Evolutionary conservation across 139 green algal genomes (phyloP).

Genomic region (Limnomonas spitsbergensis): DNA sequence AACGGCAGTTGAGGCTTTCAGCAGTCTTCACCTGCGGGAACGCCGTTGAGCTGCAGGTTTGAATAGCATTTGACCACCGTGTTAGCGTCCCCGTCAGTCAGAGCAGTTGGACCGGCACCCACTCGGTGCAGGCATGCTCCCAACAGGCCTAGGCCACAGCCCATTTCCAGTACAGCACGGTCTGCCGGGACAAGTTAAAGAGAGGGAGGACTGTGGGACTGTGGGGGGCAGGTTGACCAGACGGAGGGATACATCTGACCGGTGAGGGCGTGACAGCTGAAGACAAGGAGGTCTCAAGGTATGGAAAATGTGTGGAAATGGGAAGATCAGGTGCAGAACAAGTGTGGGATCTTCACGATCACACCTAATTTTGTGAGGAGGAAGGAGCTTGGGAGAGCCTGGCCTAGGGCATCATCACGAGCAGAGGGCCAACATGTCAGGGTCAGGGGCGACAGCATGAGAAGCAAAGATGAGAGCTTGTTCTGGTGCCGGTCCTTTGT

Average conservation of each 20-base stretch:
- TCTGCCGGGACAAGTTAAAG: not conserved
- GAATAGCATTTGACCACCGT: conserved; percentile 63
- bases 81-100: conserved; percentile 61
- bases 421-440: too few species aligned
- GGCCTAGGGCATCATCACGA: too few species aligned
- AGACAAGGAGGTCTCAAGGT: not conserved
- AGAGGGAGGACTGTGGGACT: not conserved
- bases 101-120: conserved; percentile 26
- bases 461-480: too few species aligned
- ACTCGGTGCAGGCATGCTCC: conserved; percentile 20
- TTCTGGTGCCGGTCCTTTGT: too few species aligned
- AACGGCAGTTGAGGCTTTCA: not conserved
- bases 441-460: too few species aligned
- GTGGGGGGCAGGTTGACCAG: not conserved
- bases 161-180: conserved; percentile 43
- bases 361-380: too few species aligned
- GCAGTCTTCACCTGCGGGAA: not conserved
- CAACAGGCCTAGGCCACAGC: conserved; percentile 40
- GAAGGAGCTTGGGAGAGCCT: too few species aligned
- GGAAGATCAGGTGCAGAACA: not conserved
- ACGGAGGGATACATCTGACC: not conserved
- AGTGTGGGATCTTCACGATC: not conserved
- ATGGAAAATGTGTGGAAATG: not conserved
- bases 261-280: not conserved
- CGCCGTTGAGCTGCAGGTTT: conserved; percentile 63